Evolutionary conservation across 2,329 filamentous ascomycete genomes (phyloP), one percentile per base, ranked within the genome.

Genomic region (Colletotrichum coccodes): DNA sequence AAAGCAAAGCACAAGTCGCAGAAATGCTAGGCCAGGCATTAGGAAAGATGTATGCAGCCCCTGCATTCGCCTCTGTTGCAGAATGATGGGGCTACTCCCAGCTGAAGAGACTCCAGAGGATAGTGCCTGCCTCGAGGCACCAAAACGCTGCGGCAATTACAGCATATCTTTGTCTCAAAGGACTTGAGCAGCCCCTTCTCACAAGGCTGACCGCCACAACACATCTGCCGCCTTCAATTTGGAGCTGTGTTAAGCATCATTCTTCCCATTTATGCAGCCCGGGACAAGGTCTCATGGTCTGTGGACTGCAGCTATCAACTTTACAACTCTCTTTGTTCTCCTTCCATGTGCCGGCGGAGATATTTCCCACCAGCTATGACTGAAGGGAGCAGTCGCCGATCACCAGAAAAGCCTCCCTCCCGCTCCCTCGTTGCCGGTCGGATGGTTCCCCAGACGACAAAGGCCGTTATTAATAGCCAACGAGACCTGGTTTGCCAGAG

Each of bases 51-150:
- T 50, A 49, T 50, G 66, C 64, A 32, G 28, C 66, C 66, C 66
- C 66, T 69, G 66, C 66, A 69, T 69, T 69, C 62, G 66, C 50
- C 54, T 65, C 53, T 68, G 66, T 68, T 65, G 66, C 66, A 68
- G 66, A 68, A 68, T 44, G 52, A 57, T 68, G 66, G 66, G 49
- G 54, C 53, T 38, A 38, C 49, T 50, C 26, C 38, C 66, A 56
- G 40, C 61, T 60, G 47, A 56, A 47, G 40, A 66, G 46, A 53
- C 26, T 58, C 30, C 28, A 61, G 32, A 42, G 16, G 46, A 23
- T 21, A n/a, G n/a, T n/a, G n/a, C n/a, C n/a, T n/a, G 18, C 21
- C 30, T 18, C 46, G 30, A 21, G 36, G 16, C 54, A 36, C 23
- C 16, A 23, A n/a, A 16, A 23, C n/a, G n/a, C n/a, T n/a, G n/a